A percentile compares a stretch with the other conserved stretches of the same genome.
phyloP scores from a whole-genome alignment of 2,329 filamentous ascomycete species.

The Neurospora sp. region DNA sequence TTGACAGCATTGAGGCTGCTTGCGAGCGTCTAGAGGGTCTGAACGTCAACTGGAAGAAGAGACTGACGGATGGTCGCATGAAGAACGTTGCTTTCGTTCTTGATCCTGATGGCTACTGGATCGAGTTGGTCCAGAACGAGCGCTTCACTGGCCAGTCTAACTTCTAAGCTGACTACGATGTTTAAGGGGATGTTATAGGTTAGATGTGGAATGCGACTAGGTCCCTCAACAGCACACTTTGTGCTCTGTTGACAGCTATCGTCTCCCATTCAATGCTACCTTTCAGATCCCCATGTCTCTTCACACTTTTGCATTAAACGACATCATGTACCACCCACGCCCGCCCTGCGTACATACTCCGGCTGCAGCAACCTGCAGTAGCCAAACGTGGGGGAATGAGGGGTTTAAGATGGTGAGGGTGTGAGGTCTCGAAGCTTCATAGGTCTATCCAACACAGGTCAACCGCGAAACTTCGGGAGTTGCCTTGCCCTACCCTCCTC shows the following conservation, averaged over 20 bases:
- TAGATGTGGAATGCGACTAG: neutral
- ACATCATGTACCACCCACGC: neutral
- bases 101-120: conserved; percentile 82
- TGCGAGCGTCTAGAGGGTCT: conserved; percentile 77
- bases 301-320: neutral
- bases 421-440: conserved; percentile 6
- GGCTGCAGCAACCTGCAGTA: conserved; percentile 19
- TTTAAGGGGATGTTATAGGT: neutral
- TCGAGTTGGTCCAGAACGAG: conserved; percentile 73
- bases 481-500: neutral
- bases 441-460: neutral
- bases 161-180: conserved; percentile 28
- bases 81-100: conserved; percentile 88
- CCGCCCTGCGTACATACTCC: neutral
- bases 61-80: conserved; percentile 84
- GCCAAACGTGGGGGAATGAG: conserved; percentile 24
- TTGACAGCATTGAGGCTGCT: conserved; percentile 82
- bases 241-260: no score
- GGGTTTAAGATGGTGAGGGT: conserved; percentile 13
- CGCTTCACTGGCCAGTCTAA: conserved; percentile 45
- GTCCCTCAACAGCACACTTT: no score
- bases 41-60: conserved; percentile 88
- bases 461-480: neutral
- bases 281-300: no score
- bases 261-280: no score